Evolutionary conservation across 495 filamentous ascomycete genomes (phyloP).

Genomic region (Symbiotaphrina buchneri): DNA sequence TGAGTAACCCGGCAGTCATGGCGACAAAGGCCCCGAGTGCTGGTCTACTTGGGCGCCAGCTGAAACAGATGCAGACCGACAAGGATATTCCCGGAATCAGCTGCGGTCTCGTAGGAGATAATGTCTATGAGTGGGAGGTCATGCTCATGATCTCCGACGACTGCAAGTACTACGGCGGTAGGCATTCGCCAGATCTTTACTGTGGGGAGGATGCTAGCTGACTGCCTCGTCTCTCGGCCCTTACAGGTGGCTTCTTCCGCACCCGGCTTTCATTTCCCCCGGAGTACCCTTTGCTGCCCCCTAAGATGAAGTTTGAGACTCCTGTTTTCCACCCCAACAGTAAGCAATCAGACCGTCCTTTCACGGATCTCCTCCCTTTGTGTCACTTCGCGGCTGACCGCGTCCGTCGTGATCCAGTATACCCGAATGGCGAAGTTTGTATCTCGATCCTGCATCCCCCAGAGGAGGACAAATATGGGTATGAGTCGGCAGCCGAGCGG

Average conservation of each 20-base stretch:
- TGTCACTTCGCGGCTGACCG: neutral
- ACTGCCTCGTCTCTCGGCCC: constrained; percentile 1
- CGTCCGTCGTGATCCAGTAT: constrained; percentile 28
- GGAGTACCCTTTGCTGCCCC: constrained; percentile 76
- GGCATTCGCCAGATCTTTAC: constrained; percentile 12
- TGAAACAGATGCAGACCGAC: constrained; percentile 82
- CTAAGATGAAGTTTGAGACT: constrained; percentile 73
- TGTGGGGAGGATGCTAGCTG: constrained; percentile 1
- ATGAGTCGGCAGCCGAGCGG: constrained; percentile 76
- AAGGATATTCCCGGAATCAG: constrained; percentile 88
- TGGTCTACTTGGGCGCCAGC: constrained; percentile 64
- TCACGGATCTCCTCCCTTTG: neutral
- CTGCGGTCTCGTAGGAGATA: constrained; percentile 66
- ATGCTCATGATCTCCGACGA: constrained; percentile 98
- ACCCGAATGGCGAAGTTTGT: constrained; percentile 73
- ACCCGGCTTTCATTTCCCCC: constrained; percentile 56
- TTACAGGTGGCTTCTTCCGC: constrained; percentile 67
- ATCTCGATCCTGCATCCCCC: constrained; percentile 95
- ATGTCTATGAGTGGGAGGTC: constrained; percentile 98
- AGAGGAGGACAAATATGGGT: constrained; percentile 88
- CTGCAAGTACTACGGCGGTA: constrained; percentile 83
- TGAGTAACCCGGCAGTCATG: too few species aligned
- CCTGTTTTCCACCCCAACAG: constrained; percentile 91
- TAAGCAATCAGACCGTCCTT: constrained; percentile 12
- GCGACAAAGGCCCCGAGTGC: constrained; percentile 34